phyloP scores from a whole-genome alignment of 2,329 filamentous ascomycete genomes.

The Biscogniauxia marginata region DNA sequence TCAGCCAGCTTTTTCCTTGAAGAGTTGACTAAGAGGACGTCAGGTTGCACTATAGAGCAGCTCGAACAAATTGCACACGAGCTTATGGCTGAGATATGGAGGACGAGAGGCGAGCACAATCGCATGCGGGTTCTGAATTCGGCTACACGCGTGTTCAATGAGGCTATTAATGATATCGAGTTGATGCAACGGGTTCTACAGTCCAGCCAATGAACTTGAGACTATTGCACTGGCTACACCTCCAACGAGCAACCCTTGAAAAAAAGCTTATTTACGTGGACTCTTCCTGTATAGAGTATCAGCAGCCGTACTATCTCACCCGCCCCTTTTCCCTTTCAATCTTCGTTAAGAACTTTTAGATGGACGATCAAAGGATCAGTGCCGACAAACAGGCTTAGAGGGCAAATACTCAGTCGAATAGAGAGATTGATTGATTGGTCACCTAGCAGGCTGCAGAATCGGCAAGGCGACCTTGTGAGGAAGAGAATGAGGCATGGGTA shows the following conservation, averaged over 20 bases:
- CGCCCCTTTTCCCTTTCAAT: background rate
- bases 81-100: constrained; percentile 90
- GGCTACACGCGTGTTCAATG: constrained; percentile 72
- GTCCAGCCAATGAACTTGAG: constrained; percentile 38
- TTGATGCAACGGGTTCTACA: constrained; percentile 45
- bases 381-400: background rate
- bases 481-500: background rate
- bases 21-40: constrained; percentile 64
- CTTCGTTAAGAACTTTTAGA: background rate
- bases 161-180: constrained; percentile 68
- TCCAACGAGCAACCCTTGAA: background rate
- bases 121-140: constrained; percentile 67
- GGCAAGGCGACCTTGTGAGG: background rate
- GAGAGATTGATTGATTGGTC: background rate
- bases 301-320: background rate
- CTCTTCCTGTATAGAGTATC: background rate
- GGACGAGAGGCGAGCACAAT: constrained; percentile 76
- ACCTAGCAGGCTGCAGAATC: background rate
- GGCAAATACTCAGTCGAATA: background rate
- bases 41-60: constrained; percentile 85
- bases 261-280: no score
- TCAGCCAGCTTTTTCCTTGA: constrained; percentile 59
- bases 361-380: background rate
- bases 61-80: constrained; percentile 89
- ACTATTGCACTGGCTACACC: background rate